Conservation (phyloP, 176 grass and related monocot genomes). For the Panicum miliaceum region DNA sequence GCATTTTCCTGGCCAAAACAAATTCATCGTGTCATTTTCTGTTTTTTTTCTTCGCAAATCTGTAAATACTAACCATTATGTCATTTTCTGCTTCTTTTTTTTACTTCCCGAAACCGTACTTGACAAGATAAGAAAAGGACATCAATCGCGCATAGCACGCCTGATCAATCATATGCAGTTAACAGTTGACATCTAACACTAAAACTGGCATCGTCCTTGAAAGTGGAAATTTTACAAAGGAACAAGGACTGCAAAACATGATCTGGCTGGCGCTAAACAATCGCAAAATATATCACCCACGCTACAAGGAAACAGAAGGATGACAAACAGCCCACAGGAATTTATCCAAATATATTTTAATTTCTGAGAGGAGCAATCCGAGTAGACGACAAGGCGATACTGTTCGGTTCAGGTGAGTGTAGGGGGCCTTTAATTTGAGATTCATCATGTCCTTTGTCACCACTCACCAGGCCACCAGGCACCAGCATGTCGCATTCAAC, state of each 20-base stretch:
- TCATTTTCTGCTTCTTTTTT: neutral
- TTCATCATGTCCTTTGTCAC: neutral
- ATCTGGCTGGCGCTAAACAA: neutral
- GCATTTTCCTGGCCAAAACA: neutral
- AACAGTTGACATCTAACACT: neutral
- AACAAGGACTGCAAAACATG: neutral
- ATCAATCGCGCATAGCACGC: neutral
- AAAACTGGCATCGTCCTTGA: neutral
- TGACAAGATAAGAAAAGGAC: constrained; percentile 3
- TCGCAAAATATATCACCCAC: neutral
- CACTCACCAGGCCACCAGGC: neutral
- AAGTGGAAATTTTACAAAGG: neutral
- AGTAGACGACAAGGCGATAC: neutral
- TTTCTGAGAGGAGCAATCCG: neutral
- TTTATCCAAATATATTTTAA: neutral
- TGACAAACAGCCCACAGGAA: neutral
- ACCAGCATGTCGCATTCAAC: neutral
- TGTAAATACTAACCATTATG: neutral
- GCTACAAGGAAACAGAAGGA: neutral
- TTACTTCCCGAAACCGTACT: neutral
- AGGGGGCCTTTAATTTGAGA: constrained; percentile 9
- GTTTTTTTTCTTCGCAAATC: neutral
- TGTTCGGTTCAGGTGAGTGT: neutral
- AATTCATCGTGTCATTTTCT: neutral
- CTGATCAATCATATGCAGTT: constrained; percentile 12